A percentile compares a stretch with the other conserved stretches of the same genome.
Conservation (phyloP, 495 filamentous ascomycete genomes). For the Chaetomium tenue region DNA sequence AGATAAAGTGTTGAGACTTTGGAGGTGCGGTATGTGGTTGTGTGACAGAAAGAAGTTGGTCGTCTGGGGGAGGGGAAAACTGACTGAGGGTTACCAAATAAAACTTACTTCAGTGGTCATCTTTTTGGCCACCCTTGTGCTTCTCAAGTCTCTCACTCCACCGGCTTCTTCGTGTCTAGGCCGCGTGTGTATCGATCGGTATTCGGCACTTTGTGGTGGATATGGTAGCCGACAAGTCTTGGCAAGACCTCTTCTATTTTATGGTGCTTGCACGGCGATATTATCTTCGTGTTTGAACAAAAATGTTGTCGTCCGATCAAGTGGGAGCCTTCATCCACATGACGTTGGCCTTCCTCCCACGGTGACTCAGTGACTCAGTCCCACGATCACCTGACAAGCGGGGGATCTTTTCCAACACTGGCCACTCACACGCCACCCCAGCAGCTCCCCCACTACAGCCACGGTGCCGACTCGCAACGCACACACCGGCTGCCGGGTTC, state of each 20-base stretch:
- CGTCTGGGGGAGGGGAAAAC: not conserved
- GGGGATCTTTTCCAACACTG: constrained; percentile 9
- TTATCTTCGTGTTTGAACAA: constrained; percentile 15
- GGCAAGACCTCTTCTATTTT: not conserved
- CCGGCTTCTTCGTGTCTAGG: constrained; percentile 13
- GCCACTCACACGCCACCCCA: constrained; percentile 1
- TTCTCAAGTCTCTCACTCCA: constrained; percentile 21
- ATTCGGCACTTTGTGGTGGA: not conserved
- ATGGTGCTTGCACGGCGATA: constrained; percentile 2
- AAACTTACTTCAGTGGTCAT: constrained; percentile 41
- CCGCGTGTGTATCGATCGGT: not conserved
- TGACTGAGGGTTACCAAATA: constrained; percentile 20
- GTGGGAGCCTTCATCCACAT: constrained; percentile 24
- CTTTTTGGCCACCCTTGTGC: constrained; percentile 28
- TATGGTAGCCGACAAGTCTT: not conserved
- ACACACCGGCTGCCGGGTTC: constrained; percentile 13
- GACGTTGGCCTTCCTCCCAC: constrained; percentile 31
- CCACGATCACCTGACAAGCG: constrained; percentile 36
- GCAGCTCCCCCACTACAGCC: constrained; percentile 15
- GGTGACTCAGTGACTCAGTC: constrained; percentile 39
- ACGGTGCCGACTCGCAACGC: constrained; percentile 18
- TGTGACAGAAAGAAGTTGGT: constrained; percentile 15
- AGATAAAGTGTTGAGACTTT: not conserved
- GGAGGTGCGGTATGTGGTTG: constrained; percentile 30
- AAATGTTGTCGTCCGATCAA: constrained; percentile 12